Evolutionary conservation across 257 asterid genomes (phyloP), one percentile per base, ranked within the genome.

Genomic region (Solanum piurae): DNA sequence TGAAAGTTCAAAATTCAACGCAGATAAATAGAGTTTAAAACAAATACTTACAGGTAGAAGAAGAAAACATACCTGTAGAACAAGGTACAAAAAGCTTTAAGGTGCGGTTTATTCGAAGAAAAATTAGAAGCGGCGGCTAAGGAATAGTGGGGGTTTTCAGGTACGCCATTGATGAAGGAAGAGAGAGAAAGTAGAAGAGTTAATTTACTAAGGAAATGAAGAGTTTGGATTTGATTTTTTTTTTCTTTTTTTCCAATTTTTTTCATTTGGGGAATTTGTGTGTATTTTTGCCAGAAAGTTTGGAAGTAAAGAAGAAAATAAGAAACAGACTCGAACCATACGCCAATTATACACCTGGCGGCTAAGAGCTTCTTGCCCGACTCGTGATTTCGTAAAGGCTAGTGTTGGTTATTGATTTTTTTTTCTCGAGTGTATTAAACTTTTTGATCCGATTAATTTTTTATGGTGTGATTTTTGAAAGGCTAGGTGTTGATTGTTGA

Each of bases 41-140:
- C 1, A 27, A 79, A 44, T 44, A 79, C 38, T 27, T 44, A 79
- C 1, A 3, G 60, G 36, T 76, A 40, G 83, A 40, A 76, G 60
- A 40, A 12, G 33, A 69, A 14, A 44, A 5, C 36, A 42, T 14
- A 77, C 23, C 42, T 42, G 14, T 25, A 66, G 27, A 76, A 73
- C 84, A 84, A 86, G 44, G 44, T 12, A 5, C 6, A n/a, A 69
- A 79, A 83, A 80, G 66, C 27, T 34, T 73, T 49, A 77, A 80
- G 83, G 11, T 37, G 27, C 16, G 21, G n/a, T 37, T 79, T 88
- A 88, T 46, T 52, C 18, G 6, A 80, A 23, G 89, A 58, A 88
- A 91, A 58, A 88, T 91, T 80, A 88, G 90, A 88, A 89, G 62
- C 68, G 95, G 96, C 98, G 97, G 97, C 97, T 85, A 89, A 83